Percentiles rank a stretch among this genome's conserved stretches.
Conservation (phyloP, 176 grass and related monocot genomes). For the Zea mays region DNA sequence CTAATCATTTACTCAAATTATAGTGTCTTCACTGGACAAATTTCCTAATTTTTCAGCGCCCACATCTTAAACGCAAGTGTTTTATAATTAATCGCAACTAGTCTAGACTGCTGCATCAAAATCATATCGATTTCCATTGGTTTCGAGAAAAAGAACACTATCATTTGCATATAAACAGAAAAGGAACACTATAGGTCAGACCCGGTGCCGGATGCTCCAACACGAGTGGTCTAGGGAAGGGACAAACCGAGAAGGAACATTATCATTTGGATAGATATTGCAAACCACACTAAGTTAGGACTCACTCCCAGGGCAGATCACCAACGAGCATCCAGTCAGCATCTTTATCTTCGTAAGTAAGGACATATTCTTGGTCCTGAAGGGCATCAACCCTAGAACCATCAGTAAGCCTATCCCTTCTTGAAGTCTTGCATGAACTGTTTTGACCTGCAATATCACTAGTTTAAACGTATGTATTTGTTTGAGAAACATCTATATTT, state of each 20-base stretch:
- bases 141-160: background rate
- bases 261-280: background rate
- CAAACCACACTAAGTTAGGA: background rate
- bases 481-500: background rate
- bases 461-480: slow-evolving; percentile 3
- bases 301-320: slow-evolving; percentile 80
- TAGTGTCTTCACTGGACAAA: too few species aligned
- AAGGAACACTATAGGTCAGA: too few species aligned
- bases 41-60: background rate
- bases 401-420: slow-evolving; percentile 53
- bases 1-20: background rate
- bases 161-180: too few species aligned
- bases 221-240: too few species aligned
- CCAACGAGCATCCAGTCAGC: slow-evolving; percentile 84
- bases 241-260: too few species aligned
- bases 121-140: background rate
- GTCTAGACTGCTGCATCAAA: background rate
- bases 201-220: too few species aligned
- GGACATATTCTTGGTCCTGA: slow-evolving; percentile 69
- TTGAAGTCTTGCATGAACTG: slow-evolving; percentile 39
- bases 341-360: slow-evolving; percentile 78
- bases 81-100: background rate
- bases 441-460: slow-evolving; percentile 46
- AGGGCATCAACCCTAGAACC: slow-evolving; percentile 57
- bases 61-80: background rate